A percentile compares a stretch with the other conserved stretches of the same genome.
phyloP scores from a whole-genome alignment of 257 asterid species.

The Craterostigma plantagineum region DNA sequence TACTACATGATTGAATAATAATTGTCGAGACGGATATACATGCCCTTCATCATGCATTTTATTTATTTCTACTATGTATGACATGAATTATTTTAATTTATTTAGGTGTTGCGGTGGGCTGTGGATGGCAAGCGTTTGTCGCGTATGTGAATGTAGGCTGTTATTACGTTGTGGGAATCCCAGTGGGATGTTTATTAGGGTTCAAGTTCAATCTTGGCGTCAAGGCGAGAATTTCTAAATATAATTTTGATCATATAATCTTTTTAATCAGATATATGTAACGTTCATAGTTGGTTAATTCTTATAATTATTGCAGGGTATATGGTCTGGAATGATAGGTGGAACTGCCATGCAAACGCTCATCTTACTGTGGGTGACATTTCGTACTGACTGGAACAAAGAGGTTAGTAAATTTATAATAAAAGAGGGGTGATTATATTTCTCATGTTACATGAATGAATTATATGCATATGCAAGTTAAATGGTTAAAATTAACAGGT shows the following conservation, averaged over 20 bases:
- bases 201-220: slow-evolving; percentile 31
- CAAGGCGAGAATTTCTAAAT: slow-evolving; percentile 15
- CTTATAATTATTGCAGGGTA: slow-evolving; percentile 24
- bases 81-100: neutral
- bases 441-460: too few species aligned
- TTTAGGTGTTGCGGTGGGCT: slow-evolving; percentile 56
- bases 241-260: neutral
- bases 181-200: slow-evolving; percentile 42
- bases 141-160: slow-evolving; percentile 45
- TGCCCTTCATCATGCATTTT: too few species aligned
- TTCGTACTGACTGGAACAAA: slow-evolving; percentile 52
- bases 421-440: neutral
- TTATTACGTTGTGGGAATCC: slow-evolving; percentile 42
- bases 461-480: neutral
- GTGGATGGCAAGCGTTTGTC: slow-evolving; percentile 59
- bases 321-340: slow-evolving; percentile 84
- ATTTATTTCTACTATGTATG: neutral
- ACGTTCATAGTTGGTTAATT: too few species aligned
- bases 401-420: slow-evolving; percentile 30
- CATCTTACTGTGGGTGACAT: slow-evolving; percentile 60
- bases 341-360: slow-evolving; percentile 77
- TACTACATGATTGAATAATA: too few species aligned
- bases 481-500: slow-evolving; percentile 21
- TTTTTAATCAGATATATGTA: too few species aligned
- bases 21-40: too few species aligned